Conservation (phyloP, 345 rosid genomes). For the Eucalyptus sideroxylon region DNA sequence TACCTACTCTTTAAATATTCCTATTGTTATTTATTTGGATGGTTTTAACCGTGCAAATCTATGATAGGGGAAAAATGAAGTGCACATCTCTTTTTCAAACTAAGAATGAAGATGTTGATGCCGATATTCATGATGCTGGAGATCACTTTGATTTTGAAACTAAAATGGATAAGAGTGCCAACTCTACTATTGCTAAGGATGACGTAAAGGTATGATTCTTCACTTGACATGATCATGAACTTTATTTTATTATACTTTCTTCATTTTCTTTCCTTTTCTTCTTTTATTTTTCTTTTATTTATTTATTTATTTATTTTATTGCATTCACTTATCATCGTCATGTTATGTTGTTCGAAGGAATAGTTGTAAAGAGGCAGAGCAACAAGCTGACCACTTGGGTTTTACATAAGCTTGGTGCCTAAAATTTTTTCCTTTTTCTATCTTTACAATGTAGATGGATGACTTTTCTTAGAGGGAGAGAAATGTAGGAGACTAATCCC, state of each 20-base stretch:
- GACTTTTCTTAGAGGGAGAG: not conserved
- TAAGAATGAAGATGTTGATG: slow-evolving; percentile 14
- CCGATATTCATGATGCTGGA: slow-evolving; percentile 4
- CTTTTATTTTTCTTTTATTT: too few species aligned
- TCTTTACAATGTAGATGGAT: not conserved
- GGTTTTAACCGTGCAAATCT: not conserved
- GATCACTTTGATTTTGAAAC: not conserved
- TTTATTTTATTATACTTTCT: not conserved
- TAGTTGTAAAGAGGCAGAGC: not conserved
- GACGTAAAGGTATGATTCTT: not conserved
- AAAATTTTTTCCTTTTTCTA: not conserved
- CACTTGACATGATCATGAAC: not conserved
- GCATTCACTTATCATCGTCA: not conserved
- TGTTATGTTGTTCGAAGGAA: not conserved
- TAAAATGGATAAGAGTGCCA: not conserved
- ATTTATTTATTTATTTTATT: too few species aligned
- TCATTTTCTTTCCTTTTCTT: too few species aligned
- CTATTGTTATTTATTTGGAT: not conserved
- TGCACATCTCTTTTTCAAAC: not conserved
- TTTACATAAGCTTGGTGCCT: not conserved
- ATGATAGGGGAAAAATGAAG: too few species aligned
- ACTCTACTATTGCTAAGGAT: not conserved
- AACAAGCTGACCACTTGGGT: not conserved
- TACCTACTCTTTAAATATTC: not conserved
- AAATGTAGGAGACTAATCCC: not conserved